These are phyloP conservation scores for Rhododendron williamsianum DNA, from an alignment of 148 eudicot species.

Conservation along the genomic window DNA sequence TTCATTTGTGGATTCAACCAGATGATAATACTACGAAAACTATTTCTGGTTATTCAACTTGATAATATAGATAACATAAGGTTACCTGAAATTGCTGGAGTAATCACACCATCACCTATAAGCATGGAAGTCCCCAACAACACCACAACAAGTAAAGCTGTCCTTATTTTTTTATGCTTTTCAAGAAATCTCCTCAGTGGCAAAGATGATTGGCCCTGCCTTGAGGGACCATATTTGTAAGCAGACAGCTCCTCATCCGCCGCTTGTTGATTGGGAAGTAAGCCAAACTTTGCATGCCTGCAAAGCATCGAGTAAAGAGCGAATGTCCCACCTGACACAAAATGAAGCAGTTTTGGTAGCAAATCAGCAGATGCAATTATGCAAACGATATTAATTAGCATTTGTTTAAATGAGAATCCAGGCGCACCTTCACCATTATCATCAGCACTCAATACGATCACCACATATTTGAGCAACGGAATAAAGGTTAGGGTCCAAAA, in stretches of 20 bases:
- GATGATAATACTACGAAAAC: background rate
- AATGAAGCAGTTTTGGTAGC: slow-evolving; percentile 1
- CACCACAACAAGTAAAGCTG: slow-evolving; percentile 64
- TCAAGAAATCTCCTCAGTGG: slow-evolving; percentile 76
- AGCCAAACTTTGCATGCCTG: slow-evolving; percentile 83
- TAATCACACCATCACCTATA: slow-evolving; percentile 91
- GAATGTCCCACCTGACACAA: slow-evolving; percentile 77
- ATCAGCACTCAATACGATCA: slow-evolving; percentile 69
- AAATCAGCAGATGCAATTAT: background rate
- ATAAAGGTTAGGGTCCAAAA: slow-evolving; percentile 90
- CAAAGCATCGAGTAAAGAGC: slow-evolving; percentile 96
- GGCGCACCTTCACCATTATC: slow-evolving; percentile 94
- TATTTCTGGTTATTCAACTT: background rate
- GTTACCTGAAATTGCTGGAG: slow-evolving; percentile 95
- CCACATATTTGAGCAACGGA: slow-evolving; percentile 84
- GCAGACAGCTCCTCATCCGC: slow-evolving; percentile 95
- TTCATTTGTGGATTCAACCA: background rate
- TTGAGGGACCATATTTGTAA: slow-evolving; percentile 56
- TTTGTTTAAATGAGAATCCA: background rate
- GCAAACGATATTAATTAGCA: background rate
- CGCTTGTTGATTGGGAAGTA: slow-evolving; percentile 98
- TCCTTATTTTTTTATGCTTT: slow-evolving; percentile 60
- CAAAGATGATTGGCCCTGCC: slow-evolving; percentile 31
- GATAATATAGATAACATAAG: background rate
- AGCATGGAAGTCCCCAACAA: slow-evolving; percentile 91